Percentiles rank a stretch among this genome's conserved stretches.
These are phyloP conservation scores for Orbilia brochopaga DNA, from an alignment of 2,329 filamentous ascomycete genomes.

Conservation along the genomic window DNA sequence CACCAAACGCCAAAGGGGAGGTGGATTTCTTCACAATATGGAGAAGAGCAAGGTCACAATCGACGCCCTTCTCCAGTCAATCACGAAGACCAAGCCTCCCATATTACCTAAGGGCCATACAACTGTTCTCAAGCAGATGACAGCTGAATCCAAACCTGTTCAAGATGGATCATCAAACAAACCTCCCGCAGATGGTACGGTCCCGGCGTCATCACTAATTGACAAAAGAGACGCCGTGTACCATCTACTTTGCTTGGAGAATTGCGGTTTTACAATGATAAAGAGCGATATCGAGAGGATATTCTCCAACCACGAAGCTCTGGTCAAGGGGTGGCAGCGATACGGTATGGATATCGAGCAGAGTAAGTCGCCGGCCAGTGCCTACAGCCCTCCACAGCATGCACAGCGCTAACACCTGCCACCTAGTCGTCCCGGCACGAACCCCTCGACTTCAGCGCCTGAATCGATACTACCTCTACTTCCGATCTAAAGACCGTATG, in stretches of 20 bases:
- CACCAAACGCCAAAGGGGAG: no score
- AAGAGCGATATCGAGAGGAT: constrained; percentile 41
- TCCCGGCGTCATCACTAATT: no score
- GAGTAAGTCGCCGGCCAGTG: constrained; percentile 1
- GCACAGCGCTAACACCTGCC: neutral
- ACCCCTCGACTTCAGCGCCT: constrained; percentile 7
- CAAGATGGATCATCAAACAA: no score
- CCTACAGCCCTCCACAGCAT: no score
- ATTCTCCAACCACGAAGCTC: constrained; percentile 38
- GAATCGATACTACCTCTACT: constrained; percentile 39
- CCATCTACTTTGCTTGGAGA: constrained; percentile 19
- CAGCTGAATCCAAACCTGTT: no score
- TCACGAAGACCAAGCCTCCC: constrained; percentile 11
- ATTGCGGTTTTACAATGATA: constrained; percentile 39
- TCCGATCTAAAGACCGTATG: constrained; percentile 18
- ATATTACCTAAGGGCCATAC: neutral
- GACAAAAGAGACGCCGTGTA: no score
- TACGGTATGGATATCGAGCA: constrained; percentile 17
- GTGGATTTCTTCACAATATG: no score
- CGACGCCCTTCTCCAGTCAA: constrained; percentile 33
- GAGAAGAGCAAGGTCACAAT: constrained; percentile 30
- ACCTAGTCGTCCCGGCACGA: constrained; percentile 20
- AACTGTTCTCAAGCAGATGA: neutral
- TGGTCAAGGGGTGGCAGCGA: constrained; percentile 14
- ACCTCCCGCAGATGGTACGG: no score